Evolutionary conservation across 495 filamentous ascomycete species (phyloP), one percentile per base, ranked within the genome.

Genomic region (Achaetomiella virescens): DNA sequence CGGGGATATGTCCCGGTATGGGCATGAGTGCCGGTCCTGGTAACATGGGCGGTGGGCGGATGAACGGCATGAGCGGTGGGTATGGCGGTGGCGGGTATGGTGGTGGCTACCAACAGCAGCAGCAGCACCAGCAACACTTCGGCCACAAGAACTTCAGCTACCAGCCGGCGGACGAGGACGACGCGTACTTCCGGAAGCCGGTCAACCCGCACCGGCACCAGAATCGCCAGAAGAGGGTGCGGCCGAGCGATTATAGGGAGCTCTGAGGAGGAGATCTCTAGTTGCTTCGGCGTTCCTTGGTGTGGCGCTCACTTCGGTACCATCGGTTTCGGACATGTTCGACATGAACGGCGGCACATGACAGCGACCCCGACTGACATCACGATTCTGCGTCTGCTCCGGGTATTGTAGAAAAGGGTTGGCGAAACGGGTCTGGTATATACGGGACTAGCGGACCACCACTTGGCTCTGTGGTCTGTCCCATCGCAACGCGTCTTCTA

Each of bases 131-230:
- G 36, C 51, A 57, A 12, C 15, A 56, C 7, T 36, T 53, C 12
- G 37, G 38, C 20, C 54, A 59, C 43, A 64, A 61, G 48, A 63
- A 61, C 36, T 70, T 68, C 21, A 86, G 88, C 3, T 41, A 93
- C 69, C 87, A 93, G 72, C 80, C 85, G n/a, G 80, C 83, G 49
- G 88, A 89, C 54, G 90, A 95, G 59, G 91, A 95, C 57, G 88
- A 89, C 47, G 87, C 93, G 18, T 98, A 98, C 70, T 93, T 97
- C 70, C 84, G 93, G 20, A 91, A 95, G 66, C 93, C 93, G 2
- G 88, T 97, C 49, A 98, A 98, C 66, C 93, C 91, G 11, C 90
- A 96, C 65, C 84, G 93, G 53, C 88, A 95, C 65, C 86, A 90
- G 70, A 86, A 88, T 53, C 76, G 86, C 51, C 84, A 89, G 56